Evolutionary conservation across 2,329 filamentous ascomycete species (phyloP).

Genomic region (Aaosphaeria pasadenensis): DNA sequence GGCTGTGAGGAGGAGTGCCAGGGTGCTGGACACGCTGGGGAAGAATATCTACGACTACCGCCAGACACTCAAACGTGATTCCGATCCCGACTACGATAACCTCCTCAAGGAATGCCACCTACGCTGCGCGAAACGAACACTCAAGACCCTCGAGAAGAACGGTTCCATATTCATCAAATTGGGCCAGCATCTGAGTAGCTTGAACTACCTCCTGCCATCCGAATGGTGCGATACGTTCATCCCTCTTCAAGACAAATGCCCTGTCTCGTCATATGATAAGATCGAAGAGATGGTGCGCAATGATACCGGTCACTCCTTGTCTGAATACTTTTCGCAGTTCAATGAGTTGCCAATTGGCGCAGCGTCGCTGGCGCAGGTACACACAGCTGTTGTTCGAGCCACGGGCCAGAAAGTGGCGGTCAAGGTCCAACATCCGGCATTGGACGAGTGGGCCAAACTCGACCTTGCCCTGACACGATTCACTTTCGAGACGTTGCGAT

Average conservation of each 20-base stretch:
- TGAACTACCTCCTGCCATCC: slow-evolving; percentile 87
- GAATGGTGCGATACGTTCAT: slow-evolving; percentile 98
- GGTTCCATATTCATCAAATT: slow-evolving; percentile 98
- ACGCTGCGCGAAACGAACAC: slow-evolving; percentile 83
- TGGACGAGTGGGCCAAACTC: slow-evolving; percentile 86
- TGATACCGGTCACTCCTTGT: slow-evolving; percentile 77
- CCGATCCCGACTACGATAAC: slow-evolving; percentile 63
- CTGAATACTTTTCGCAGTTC: slow-evolving; percentile 85
- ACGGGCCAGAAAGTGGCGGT: slow-evolving; percentile 87
- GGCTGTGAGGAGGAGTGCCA: slow-evolving; percentile 71
- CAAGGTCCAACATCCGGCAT: slow-evolving; percentile 88
- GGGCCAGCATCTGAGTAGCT: slow-evolving; percentile 90
- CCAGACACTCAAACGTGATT: slow-evolving; percentile 69
- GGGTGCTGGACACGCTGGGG: slow-evolving; percentile 71
- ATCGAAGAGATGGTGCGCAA: slow-evolving; percentile 81
- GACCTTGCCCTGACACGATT: slow-evolving; percentile 84
- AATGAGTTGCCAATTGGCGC: slow-evolving; percentile 79
- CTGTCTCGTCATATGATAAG: slow-evolving; percentile 83
- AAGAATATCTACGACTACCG: slow-evolving; percentile 94
- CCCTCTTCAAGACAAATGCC: slow-evolving; percentile 92
- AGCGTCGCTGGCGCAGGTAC: slow-evolving; percentile 91
- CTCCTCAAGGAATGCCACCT: slow-evolving; percentile 82
- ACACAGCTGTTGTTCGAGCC: slow-evolving; percentile 78
- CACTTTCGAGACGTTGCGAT: slow-evolving; percentile 85
- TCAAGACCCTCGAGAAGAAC: slow-evolving; percentile 87